These are phyloP conservation scores for Colletotrichum gloeosporioides DNA, from an alignment of 2,329 filamentous ascomycete species.

Conservation along the genomic window DNA sequence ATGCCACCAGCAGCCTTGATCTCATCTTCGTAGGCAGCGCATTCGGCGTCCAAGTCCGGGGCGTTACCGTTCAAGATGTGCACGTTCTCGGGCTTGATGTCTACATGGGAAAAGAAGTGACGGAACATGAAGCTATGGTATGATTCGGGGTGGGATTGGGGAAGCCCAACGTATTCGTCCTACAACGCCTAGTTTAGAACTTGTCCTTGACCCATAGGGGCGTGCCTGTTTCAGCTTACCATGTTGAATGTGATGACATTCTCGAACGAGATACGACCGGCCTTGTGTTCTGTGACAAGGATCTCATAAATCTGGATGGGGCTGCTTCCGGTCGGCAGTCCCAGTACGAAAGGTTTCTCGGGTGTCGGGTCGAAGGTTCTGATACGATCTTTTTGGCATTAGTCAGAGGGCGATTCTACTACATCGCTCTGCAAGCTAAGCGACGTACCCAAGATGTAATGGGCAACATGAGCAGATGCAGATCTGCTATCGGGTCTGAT, in stretches of 20 bases:
- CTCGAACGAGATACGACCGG: slow-evolving; percentile 48
- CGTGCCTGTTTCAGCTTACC: slow-evolving; percentile 38
- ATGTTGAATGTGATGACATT: slow-evolving; percentile 83
- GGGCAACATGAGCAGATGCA: slow-evolving; percentile 72
- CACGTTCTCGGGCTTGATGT: slow-evolving; percentile 72
- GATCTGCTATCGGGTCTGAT: slow-evolving; percentile 68
- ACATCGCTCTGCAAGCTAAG: fast-evolving
- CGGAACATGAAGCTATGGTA: slow-evolving; percentile 87
- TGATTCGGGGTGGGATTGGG: slow-evolving; percentile 75
- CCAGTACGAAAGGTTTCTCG: slow-evolving; percentile 26
- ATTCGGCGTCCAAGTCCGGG: slow-evolving; percentile 71
- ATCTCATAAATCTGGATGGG: slow-evolving; percentile 44
- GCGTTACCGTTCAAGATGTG: slow-evolving; percentile 79
- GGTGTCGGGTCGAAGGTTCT: slow-evolving; percentile 24
- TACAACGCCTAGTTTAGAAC: slow-evolving; percentile 42
- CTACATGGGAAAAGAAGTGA: slow-evolving; percentile 78
- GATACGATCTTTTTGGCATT: slow-evolving; percentile 44
- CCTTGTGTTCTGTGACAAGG: slow-evolving; percentile 67
- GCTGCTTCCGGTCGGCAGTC: slow-evolving; percentile 28
- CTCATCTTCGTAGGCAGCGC: slow-evolving; percentile 73
- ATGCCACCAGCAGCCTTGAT: slow-evolving; percentile 74
- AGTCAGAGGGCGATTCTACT: background rate
- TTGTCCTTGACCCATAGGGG: background rate
- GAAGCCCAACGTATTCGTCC: slow-evolving; percentile 78
- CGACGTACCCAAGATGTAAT: slow-evolving; percentile 73